A percentile compares a stretch with the other conserved stretches of the same genome.
Conservation (phyloP, 1,284 basidiomycete genomes). For the Ustilago shanxiensis region DNA sequence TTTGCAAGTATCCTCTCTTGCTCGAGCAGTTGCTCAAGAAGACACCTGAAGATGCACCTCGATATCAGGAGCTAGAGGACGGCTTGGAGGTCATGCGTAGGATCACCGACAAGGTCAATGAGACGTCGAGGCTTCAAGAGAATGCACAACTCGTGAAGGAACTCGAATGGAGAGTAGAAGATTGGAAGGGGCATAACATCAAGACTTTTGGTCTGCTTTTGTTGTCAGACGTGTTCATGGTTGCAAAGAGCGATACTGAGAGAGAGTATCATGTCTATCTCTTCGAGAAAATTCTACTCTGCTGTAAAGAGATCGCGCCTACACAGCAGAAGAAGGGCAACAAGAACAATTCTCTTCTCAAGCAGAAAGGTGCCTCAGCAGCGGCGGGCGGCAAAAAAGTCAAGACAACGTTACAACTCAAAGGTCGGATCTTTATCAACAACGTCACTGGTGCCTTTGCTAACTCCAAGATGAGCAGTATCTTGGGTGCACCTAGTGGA, state of each 20-base stretch:
- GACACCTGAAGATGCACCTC: conserved; percentile 56
- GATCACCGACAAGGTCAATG: conserved; percentile 95
- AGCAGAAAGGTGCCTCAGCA: conserved; percentile 42
- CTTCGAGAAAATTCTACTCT: conserved; percentile 98
- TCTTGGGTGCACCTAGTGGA: conserved; percentile 50
- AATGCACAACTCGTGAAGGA: conserved; percentile 89
- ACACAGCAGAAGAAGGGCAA: conserved; percentile 71
- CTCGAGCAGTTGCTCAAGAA: conserved; percentile 78
- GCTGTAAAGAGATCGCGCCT: conserved; percentile 85
- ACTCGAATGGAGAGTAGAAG: conserved; percentile 89
- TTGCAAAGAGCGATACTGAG: conserved; percentile 95
- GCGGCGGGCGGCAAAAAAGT: conserved; percentile 49
- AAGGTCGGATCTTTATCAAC: conserved; percentile 96
- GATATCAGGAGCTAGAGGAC: conserved; percentile 82
- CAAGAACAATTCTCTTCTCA: conserved; percentile 64
- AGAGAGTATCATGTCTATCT: conserved; percentile 98
- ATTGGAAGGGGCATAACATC: conserved; percentile 99
- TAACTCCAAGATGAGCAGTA: conserved; percentile 70
- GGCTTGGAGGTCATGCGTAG: conserved; percentile 89
- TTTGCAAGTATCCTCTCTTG: conserved; percentile 81
- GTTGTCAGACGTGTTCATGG: conserved; percentile 93
- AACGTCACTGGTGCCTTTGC: conserved; percentile 84
- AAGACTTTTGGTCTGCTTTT: conserved; percentile 92
- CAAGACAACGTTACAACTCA: conserved; percentile 84
- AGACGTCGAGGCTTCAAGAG: conserved; percentile 85